Percentiles rank a stretch among this genome's conserved stretches.
Evolutionary conservation across 805 yeast species (phyloP).

Genomic region (Sugiyamaella floridensis): DNA sequence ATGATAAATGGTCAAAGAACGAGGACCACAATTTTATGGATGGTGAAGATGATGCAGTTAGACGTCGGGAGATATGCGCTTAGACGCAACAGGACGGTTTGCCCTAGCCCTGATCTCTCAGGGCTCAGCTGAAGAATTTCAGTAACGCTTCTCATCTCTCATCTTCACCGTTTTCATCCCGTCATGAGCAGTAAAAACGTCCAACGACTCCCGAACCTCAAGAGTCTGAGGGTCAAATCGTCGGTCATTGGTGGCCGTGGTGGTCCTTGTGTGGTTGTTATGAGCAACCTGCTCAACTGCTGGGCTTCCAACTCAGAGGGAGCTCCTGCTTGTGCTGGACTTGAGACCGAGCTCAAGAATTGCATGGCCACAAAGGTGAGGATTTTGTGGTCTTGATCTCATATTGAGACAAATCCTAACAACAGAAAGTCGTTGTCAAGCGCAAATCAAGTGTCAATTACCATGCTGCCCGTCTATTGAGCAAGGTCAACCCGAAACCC

Average conservation of each 20-base stretch:
- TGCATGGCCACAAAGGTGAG: slow-evolving; percentile 53
- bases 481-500: slow-evolving; percentile 45
- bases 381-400: slow-evolving; percentile 3
- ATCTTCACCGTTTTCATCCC: background rate
- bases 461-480: slow-evolving; percentile 46
- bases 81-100: too few species aligned
- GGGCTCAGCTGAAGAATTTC: background rate
- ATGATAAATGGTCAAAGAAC: background rate
- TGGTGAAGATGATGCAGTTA: too few species aligned
- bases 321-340: slow-evolving; percentile 51
- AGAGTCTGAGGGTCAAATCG: slow-evolving; percentile 62
- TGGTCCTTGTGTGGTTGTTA: slow-evolving; percentile 68
- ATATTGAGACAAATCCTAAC: slow-evolving; percentile 3
- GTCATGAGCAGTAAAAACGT: slow-evolving; percentile 10
- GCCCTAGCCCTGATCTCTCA: too few species aligned
- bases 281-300: slow-evolving; percentile 83
- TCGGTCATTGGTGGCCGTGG: slow-evolving; percentile 51
- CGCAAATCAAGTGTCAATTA: slow-evolving; percentile 42
- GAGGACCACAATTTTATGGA: too few species aligned
- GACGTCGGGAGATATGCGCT: too few species aligned
- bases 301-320: slow-evolving; percentile 97
- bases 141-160: background rate
- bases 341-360: slow-evolving; percentile 62
- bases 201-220: slow-evolving; percentile 58
- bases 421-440: slow-evolving; percentile 19